phyloP scores from a whole-genome alignment of 176 grass and related monocot species.

The Carex myosuroides region DNA sequence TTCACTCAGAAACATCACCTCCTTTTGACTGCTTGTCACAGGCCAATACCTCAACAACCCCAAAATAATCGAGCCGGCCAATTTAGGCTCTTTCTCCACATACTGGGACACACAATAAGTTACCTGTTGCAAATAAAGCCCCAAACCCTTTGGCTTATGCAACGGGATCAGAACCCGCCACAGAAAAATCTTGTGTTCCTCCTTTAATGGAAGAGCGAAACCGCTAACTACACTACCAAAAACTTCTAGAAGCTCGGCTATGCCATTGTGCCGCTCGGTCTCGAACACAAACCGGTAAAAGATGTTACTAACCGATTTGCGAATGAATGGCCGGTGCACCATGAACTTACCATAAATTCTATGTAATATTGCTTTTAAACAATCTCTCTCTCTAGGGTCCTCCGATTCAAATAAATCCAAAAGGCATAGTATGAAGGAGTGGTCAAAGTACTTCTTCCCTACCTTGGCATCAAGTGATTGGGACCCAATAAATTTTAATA shows the following conservation, averaged over 20 bases:
- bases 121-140: conserved; percentile 87
- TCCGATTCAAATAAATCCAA: conserved; percentile 91
- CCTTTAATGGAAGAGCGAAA: conserved; percentile 86
- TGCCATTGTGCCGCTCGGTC: conserved; percentile 75
- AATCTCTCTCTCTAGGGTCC: conserved; percentile 91
- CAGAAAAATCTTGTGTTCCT: conserved; percentile 96
- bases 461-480: conserved; percentile 73
- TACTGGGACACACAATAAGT: conserved; percentile 89
- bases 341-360: conserved; percentile 97
- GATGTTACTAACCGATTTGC: conserved; percentile 85
- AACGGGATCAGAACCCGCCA: conserved; percentile 68
- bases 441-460: conserved; percentile 90
- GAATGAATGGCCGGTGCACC: conserved; percentile 92
- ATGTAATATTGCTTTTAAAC: conserved; percentile 91
- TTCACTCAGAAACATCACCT: conserved; percentile 97
- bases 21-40: conserved; percentile 91
- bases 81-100: conserved; percentile 89
- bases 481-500: conserved; percentile 85
- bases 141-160: conserved; percentile 82
- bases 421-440: conserved; percentile 75
- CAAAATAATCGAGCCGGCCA: conserved; percentile 54
- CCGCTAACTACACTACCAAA: conserved; percentile 95
- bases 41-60: conserved; percentile 94
- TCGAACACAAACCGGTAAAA: conserved; percentile 95
- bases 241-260: conserved; percentile 91